phyloP scores from a whole-genome alignment of 2,329 filamentous ascomycete genomes.

The Alternaria ventricosa region DNA sequence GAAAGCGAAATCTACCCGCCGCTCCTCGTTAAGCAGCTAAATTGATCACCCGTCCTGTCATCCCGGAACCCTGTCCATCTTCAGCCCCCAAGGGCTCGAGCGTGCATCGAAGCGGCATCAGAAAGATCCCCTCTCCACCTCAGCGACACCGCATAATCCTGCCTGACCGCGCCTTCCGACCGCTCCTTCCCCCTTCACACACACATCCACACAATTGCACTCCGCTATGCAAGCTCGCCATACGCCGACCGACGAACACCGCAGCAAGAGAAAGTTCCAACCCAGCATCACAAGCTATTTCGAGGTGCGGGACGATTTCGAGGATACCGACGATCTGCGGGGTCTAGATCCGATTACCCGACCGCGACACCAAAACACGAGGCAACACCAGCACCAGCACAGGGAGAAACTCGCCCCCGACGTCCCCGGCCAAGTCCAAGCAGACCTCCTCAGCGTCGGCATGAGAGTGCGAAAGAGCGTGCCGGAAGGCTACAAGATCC shows the following conservation, averaged over 20 bases:
- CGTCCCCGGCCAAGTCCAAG: conserved; percentile 72
- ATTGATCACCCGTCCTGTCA: conserved; percentile 28
- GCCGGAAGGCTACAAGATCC: conserved; percentile 91
- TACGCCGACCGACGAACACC: conserved; percentile 34
- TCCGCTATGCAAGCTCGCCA: conserved; percentile 18
- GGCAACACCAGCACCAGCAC: conserved; percentile 13
- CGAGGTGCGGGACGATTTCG: conserved; percentile 29
- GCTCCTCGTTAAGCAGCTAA: conserved; percentile 19
- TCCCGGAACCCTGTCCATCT: conserved; percentile 17
- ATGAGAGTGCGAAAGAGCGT: conserved; percentile 95
- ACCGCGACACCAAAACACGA: conserved; percentile 23
- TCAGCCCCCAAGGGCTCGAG: conserved; percentile 24
- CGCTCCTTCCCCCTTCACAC: not conserved
- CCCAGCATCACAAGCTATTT: conserved; percentile 56
- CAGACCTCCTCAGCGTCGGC: conserved; percentile 86
- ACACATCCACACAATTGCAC: not conserved
- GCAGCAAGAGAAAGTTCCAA: conserved; percentile 54
- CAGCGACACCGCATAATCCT: conserved; percentile 8
- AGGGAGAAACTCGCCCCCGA: conserved; percentile 49
- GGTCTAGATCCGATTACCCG: conserved; percentile 37
- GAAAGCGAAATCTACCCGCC: conserved; percentile 24
- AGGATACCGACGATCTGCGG: conserved; percentile 33
- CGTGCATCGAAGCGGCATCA: conserved; percentile 30
- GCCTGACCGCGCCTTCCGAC: not conserved
- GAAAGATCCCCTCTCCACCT: conserved; percentile 20